phyloP scores from a whole-genome alignment of 83 land plant genomes.

The Thuja plicata region DNA sequence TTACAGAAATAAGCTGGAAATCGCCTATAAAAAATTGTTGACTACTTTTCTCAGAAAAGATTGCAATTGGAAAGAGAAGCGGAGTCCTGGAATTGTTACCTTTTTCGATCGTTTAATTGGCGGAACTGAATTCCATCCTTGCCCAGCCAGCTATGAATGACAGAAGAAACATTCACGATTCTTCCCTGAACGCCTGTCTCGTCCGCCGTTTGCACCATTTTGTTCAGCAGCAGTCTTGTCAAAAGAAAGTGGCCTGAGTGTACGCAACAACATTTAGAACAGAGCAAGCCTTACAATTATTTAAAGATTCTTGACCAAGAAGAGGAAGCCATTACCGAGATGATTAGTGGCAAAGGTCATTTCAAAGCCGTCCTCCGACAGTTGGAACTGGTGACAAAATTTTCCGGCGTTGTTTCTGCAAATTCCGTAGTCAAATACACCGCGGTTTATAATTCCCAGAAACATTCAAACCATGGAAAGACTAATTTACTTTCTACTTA shows the following conservation, averaged over 20 bases:
- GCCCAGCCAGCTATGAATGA: slow-evolving; percentile 58
- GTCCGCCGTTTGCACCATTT: slow-evolving; percentile 61
- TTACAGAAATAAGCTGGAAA: neutral
- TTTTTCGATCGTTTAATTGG: slow-evolving; percentile 28
- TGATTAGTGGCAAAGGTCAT: slow-evolving; percentile 83
- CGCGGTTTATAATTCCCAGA: neutral
- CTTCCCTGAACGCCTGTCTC: slow-evolving; percentile 59
- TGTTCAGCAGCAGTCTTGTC: slow-evolving; percentile 57
- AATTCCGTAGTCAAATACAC: slow-evolving; percentile 12
- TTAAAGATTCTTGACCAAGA: neutral
- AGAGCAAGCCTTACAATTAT: neutral
- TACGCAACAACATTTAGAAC: neutral
- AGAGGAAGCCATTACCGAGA: slow-evolving; percentile 34
- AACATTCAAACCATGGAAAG: no score
- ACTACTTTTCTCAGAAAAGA: neutral
- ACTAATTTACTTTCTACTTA: slow-evolving; percentile 8
- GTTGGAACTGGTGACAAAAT: slow-evolving; percentile 42
- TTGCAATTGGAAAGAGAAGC: neutral
- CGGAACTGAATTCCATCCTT: slow-evolving; percentile 45
- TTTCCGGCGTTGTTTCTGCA: slow-evolving; percentile 80
- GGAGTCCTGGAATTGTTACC: neutral
- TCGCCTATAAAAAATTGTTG: neutral
- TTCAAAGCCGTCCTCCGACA: slow-evolving; percentile 70
- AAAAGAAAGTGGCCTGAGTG: slow-evolving; percentile 63
- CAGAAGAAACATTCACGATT: slow-evolving; percentile 74